Evolutionary conservation across 2,329 filamentous ascomycete species (phyloP).

Genomic region (Cercospora zeina): DNA sequence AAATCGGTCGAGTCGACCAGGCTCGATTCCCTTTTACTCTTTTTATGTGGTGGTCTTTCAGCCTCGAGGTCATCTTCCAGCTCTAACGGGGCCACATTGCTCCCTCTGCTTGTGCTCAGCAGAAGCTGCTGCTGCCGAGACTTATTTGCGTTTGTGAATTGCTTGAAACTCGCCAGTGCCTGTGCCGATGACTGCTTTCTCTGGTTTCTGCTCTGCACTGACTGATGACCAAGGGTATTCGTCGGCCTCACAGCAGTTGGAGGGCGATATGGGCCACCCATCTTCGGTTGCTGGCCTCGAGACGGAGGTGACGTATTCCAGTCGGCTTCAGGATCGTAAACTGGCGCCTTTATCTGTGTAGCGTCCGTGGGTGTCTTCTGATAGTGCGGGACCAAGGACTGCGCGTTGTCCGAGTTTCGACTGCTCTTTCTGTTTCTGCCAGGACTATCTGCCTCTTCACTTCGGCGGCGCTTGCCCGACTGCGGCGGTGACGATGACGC

Average conservation of each 20-base stretch:
- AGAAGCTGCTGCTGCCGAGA: background rate
- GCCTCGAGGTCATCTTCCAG: background rate
- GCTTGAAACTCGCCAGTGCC: background rate
- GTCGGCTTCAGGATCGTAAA: slow-evolving; percentile 2
- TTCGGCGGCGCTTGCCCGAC: slow-evolving; percentile 8
- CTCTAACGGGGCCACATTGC: background rate
- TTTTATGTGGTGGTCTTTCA: background rate
- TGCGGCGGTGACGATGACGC: background rate
- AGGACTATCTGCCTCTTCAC: background rate
- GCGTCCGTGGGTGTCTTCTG: slow-evolving; percentile 1
- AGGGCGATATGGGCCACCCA: slow-evolving; percentile 4
- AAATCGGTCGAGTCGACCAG: background rate
- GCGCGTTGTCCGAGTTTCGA: background rate
- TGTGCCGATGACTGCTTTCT: background rate
- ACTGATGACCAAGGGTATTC: slow-evolving; percentile 3
- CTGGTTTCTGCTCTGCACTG: background rate
- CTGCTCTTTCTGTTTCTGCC: slow-evolving; percentile 10
- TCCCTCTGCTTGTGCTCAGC: slow-evolving; percentile 2
- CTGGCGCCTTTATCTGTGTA: background rate
- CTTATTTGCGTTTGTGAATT: background rate
- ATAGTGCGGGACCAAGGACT: background rate
- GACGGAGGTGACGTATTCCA: slow-evolving; percentile 4
- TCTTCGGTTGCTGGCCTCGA: background rate
- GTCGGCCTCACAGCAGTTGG: background rate
- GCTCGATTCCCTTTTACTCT: background rate